These are phyloP conservation scores for Ramaria rubella DNA, from an alignment of 768 basidiomycete genomes.

Conservation along the genomic window DNA sequence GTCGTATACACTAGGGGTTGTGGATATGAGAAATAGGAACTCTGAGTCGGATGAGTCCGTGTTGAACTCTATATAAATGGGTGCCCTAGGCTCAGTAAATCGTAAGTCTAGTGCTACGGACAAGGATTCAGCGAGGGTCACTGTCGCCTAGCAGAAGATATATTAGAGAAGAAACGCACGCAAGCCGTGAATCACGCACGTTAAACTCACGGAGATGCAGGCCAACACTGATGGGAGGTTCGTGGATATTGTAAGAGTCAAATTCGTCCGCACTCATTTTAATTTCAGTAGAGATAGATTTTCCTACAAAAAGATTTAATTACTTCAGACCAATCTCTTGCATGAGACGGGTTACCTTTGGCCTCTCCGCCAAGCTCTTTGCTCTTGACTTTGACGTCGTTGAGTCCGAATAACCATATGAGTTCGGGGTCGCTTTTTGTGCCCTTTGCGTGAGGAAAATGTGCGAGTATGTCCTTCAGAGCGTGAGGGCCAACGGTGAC, in stretches of 20 bases:
- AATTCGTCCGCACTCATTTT: slow-evolving; percentile 76
- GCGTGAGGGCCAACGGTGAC: slow-evolving; percentile 67
- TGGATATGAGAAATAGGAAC: slow-evolving; percentile 71
- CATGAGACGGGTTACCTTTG: slow-evolving; percentile 39
- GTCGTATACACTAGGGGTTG: slow-evolving; percentile 38
- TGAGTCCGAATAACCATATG: slow-evolving; percentile 69
- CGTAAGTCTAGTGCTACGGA: slow-evolving; percentile 58
- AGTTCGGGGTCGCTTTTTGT: slow-evolving; percentile 69
- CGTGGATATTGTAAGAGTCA: slow-evolving; percentile 62
- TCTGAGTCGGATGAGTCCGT: slow-evolving; percentile 47
- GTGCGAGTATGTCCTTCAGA: slow-evolving; percentile 73
- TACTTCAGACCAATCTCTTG: neutral
- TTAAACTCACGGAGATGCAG: slow-evolving; percentile 84
- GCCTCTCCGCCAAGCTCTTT: slow-evolving; percentile 58
- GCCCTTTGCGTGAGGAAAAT: slow-evolving; percentile 63
- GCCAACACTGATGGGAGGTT: slow-evolving; percentile 58
- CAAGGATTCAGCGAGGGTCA: slow-evolving; percentile 71
- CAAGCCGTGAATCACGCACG: slow-evolving; percentile 32
- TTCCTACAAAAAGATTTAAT: slow-evolving; percentile 33
- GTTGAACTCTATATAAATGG: slow-evolving; percentile 73
- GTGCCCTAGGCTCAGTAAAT: slow-evolving; percentile 67
- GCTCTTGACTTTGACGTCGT: slow-evolving; percentile 64
- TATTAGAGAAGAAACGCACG: neutral
- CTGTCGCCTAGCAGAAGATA: slow-evolving; percentile 53
- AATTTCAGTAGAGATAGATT: slow-evolving; percentile 64